Percentiles rank a stretch among this genome's conserved stretches.
Conservation (phyloP, 192 early-diverging fungal genomes). For the Podila horticola region DNA sequence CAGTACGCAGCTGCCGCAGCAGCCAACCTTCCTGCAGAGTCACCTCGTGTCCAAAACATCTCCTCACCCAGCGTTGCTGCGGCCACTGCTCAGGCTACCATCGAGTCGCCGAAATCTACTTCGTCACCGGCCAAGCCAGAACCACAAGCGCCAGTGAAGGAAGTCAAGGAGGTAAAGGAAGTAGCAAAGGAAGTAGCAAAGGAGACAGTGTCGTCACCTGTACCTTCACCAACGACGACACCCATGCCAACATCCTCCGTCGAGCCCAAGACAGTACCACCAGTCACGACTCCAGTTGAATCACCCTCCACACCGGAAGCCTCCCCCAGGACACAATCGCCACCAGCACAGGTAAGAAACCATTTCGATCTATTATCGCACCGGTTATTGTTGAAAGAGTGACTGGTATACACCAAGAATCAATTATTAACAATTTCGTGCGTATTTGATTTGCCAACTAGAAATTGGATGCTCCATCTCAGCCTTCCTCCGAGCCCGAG, state of each 20-base stretch:
- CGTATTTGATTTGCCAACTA: too few relatives aligned
- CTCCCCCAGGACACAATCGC: too few relatives aligned
- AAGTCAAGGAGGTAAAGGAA: neutral
- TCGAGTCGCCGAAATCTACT: neutral
- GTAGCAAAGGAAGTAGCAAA: neutral
- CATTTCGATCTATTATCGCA: too few relatives aligned
- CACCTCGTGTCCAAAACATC: slow-evolving; percentile 26
- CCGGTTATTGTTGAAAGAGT: neutral
- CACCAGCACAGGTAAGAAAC: too few relatives aligned
- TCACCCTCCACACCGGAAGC: too few relatives aligned
- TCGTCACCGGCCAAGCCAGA: neutral
- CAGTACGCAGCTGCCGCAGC: slow-evolving; percentile 35
- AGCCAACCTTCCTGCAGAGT: slow-evolving; percentile 44
- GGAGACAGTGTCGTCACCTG: neutral
- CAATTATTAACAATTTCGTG: neutral
- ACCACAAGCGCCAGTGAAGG: neutral
- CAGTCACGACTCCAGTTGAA: too few relatives aligned
- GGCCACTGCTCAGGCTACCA: neutral
- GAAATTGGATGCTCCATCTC: neutral
- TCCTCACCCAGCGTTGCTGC: slow-evolving; percentile 40
- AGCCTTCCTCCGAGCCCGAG: slow-evolving; percentile 37
- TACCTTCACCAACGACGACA: slow-evolving; percentile 2
- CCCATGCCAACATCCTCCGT: neutral
- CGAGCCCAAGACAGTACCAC: too few relatives aligned
- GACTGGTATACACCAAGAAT: neutral